These are phyloP conservation scores for Mycena citricolor DNA, from an alignment of 1,284 basidiomycete genomes.

Conservation along the genomic window DNA sequence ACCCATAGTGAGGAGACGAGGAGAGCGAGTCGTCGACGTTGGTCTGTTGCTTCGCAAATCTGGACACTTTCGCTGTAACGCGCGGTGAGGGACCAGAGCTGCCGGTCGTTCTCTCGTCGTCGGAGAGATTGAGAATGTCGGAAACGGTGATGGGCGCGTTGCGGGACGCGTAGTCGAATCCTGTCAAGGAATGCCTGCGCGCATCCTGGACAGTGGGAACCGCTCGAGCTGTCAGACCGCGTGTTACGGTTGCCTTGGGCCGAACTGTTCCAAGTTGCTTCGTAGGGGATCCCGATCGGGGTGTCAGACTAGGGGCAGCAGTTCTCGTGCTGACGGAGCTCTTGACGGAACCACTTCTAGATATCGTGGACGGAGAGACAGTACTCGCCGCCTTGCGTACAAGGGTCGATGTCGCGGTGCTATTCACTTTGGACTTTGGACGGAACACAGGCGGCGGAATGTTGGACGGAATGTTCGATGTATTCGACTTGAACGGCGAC, in stretches of 20 bases:
- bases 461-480: slow-evolving; percentile 29
- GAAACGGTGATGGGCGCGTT: too few relatives aligned
- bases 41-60: slow-evolving; percentile 38
- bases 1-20: slow-evolving; percentile 31
- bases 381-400: slow-evolving; percentile 42
- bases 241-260: slow-evolving; percentile 9
- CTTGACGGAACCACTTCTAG: slow-evolving; percentile 19
- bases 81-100: slow-evolving; percentile 34
- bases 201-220: slow-evolving; percentile 2
- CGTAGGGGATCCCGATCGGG: slow-evolving; percentile 15
- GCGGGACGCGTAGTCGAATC: too few relatives aligned
- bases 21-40: slow-evolving; percentile 19
- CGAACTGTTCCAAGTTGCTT: slow-evolving; percentile 6
- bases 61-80: slow-evolving; percentile 59
- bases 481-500: slow-evolving; percentile 51
- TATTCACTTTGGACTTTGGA: slow-evolving; percentile 63
- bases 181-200: slow-evolving; percentile 8
- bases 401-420: slow-evolving; percentile 40
- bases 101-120: slow-evolving; percentile 17
- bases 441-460: slow-evolving; percentile 37
- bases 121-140: slow-evolving; percentile 23
- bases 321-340: slow-evolving; percentile 22
- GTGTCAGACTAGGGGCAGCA: slow-evolving; percentile 22
- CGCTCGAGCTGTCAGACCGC: slow-evolving; percentile 3
- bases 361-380: slow-evolving; percentile 26